Conservation (phyloP, 176 grass and related monocot genomes). For the Stipa capillata region DNA sequence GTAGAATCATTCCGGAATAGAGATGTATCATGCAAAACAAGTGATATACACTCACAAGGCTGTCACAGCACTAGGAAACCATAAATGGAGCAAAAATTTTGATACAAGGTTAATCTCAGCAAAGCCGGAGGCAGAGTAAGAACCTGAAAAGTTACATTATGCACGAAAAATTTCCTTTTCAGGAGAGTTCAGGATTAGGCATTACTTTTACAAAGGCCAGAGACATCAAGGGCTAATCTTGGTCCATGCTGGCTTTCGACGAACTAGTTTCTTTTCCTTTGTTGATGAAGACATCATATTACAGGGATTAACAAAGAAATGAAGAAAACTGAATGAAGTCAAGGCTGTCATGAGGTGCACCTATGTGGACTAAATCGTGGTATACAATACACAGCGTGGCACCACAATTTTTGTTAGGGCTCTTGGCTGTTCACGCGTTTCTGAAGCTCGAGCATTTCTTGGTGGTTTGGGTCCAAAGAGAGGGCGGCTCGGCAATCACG, state of each 20-base stretch:
- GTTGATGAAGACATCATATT: slow-evolving; percentile 17
- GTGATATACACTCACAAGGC: neutral
- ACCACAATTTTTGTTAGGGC: slow-evolving; percentile 35
- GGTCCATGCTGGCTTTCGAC: slow-evolving; percentile 1
- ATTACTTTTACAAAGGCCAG: slow-evolving; percentile 24
- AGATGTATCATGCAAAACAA: neutral
- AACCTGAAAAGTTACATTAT: slow-evolving; percentile 3
- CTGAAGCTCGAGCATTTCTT: slow-evolving; percentile 93
- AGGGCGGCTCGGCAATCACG: slow-evolving; percentile 78
- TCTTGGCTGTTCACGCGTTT: slow-evolving; percentile 88
- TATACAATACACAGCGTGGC: slow-evolving; percentile 13
- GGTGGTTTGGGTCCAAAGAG: slow-evolving; percentile 78
- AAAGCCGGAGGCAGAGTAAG: neutral
- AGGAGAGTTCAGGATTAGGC: slow-evolving; percentile 2
- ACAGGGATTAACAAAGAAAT: slow-evolving; percentile 13
- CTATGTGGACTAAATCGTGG: slow-evolving; percentile 8
- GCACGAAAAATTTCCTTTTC: neutral
- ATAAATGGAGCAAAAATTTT: neutral
- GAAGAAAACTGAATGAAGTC: slow-evolving; percentile 23
- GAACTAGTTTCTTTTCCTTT: neutral
- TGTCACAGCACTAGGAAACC: neutral
- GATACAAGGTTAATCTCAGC: neutral
- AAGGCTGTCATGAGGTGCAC: slow-evolving; percentile 23
- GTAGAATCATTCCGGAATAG: neutral
- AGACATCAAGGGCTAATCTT: slow-evolving; percentile 7